Evolutionary conservation across 2,329 filamentous ascomycete species (phyloP).

Genomic region (Trichoderma semiorbis): DNA sequence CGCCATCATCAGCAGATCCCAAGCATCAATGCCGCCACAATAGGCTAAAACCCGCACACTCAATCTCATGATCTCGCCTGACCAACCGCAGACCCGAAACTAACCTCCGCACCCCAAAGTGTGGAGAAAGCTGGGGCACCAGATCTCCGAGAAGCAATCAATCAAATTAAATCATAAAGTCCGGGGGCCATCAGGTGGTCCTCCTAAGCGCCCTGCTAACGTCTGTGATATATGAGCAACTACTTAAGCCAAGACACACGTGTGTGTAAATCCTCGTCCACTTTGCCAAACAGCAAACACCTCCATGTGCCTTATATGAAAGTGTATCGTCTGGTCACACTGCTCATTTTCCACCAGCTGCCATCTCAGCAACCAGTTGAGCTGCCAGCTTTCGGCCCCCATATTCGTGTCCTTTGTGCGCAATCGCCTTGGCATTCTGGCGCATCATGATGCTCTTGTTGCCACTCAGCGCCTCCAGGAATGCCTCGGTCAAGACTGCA

Average conservation of each 20-base stretch:
- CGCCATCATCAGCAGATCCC: neutral
- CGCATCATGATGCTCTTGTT: constrained; percentile 19
- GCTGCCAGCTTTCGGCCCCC: constrained; percentile 18
- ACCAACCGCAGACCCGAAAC: neutral
- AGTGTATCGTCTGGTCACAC: neutral
- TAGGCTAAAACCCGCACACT: neutral
- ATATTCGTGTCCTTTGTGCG: constrained; percentile 8
- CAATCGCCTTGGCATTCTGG: constrained; percentile 23
- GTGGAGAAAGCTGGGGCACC: neutral
- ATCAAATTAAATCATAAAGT: neutral
- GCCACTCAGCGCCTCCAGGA: constrained; percentile 25
- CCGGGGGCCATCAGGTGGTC: neutral
- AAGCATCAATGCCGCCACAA: neutral
- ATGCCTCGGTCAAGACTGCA: constrained; percentile 26
- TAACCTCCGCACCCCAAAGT: neutral
- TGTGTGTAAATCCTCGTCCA: neutral
- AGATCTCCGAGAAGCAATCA: neutral
- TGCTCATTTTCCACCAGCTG: neutral
- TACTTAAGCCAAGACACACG: neutral
- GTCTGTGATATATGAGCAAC: neutral
- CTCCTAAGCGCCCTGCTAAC: neutral
- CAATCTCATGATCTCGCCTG: neutral
- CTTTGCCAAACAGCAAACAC: neutral
- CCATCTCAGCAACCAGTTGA: constrained; percentile 5
- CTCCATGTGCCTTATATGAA: neutral